Percentiles rank a stretch among this genome's conserved stretches.
These are phyloP conservation scores for Leishmania mexicana DNA, from an alignment of 208 protist species.

Conservation along the genomic window DNA sequence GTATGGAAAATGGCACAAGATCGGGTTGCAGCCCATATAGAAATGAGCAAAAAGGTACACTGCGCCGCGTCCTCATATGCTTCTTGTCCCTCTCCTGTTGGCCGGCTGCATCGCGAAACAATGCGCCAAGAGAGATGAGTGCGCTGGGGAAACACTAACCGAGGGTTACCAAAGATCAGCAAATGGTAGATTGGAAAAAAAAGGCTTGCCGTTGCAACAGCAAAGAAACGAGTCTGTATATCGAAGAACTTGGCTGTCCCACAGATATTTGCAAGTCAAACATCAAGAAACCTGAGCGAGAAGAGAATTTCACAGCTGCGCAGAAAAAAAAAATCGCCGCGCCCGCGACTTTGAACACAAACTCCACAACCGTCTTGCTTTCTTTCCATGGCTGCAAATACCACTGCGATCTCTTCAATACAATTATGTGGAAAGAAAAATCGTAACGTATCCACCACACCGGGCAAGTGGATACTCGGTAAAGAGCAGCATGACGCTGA, in stretches of 20 bases:
- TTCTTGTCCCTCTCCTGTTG: background rate
- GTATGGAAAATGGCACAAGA: background rate
- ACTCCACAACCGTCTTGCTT: background rate
- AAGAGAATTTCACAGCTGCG: background rate
- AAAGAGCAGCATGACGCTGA: background rate
- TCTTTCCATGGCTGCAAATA: background rate
- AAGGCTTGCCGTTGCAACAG: background rate
- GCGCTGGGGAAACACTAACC: background rate
- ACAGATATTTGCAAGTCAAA: background rate
- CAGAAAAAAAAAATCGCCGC: background rate
- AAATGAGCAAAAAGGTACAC: background rate
- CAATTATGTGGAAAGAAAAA: background rate
- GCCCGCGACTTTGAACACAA: too few relatives aligned
- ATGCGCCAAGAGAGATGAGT: background rate
- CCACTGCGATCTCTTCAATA: background rate
- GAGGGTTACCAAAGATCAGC: background rate
- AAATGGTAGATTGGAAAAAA: background rate
- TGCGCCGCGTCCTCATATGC: background rate
- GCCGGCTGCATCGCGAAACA: background rate
- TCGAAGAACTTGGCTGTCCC: background rate
- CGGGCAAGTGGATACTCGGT: background rate
- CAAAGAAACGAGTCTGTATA: background rate
- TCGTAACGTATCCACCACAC: background rate
- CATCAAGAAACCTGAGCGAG: background rate
- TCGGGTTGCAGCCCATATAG: background rate